Percentiles rank a stretch among this genome's conserved stretches.
phyloP scores from a whole-genome alignment of 257 asterid species.

The Petunia axillaris region DNA sequence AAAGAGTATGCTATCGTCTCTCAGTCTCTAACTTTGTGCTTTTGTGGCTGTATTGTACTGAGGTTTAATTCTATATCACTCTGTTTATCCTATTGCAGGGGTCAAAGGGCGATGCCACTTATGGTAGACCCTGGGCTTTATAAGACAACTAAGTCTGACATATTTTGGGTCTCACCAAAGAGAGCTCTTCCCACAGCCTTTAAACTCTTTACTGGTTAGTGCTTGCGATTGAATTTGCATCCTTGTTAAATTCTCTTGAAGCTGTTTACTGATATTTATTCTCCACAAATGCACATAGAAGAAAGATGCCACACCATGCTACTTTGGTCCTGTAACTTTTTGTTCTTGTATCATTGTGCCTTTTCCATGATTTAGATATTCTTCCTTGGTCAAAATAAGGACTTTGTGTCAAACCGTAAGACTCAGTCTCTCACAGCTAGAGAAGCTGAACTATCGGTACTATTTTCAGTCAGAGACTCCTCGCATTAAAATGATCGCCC shows the following conservation, averaged over 20 bases:
- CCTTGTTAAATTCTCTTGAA: background rate
- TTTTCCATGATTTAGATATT: background rate
- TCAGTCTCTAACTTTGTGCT: conserved; percentile 19
- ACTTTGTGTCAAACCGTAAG: background rate
- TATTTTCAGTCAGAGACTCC: background rate
- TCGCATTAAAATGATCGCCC: background rate
- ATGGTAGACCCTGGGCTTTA: conserved; percentile 58
- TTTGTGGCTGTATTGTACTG: background rate
- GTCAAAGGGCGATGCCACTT: conserved; percentile 55
- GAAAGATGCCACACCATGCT: background rate
- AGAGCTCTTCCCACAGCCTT: conserved; percentile 50
- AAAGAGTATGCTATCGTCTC: conserved; percentile 41
- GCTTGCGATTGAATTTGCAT: conserved; percentile 3
- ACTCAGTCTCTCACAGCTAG: background rate
- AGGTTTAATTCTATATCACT: background rate
- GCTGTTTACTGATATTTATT: conserved; percentile 17
- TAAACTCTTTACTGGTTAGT: conserved; percentile 89
- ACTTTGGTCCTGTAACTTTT: background rate
- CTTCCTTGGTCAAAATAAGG: background rate
- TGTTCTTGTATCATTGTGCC: background rate
- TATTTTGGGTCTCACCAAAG: conserved; percentile 46
- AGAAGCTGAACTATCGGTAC: background rate
- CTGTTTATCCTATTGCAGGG: conserved; percentile 34
- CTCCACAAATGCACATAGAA: background rate
- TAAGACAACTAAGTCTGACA: conserved; percentile 43